Percentiles rank a stretch among this genome's conserved stretches.
phyloP scores from a whole-genome alignment of 208 protist genomes.

The Acanthamoeba lenticulata region DNA sequence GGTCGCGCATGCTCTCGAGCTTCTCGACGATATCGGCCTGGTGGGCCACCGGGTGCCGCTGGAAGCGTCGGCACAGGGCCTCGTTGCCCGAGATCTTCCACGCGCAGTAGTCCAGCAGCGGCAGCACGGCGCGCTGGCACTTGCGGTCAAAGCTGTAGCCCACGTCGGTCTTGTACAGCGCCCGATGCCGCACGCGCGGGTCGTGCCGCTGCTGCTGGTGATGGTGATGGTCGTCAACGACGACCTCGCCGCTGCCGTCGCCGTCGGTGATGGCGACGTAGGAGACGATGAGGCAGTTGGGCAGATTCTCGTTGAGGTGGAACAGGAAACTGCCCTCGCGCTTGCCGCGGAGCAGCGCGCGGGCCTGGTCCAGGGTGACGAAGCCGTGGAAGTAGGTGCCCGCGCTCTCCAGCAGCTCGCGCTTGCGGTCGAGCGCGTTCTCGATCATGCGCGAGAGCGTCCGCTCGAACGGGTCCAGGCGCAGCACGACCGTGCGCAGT shows the following conservation, averaged over 20 bases:
- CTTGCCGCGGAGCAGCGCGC: not conserved
- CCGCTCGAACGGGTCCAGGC: not conserved
- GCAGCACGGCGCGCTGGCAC: not conserved
- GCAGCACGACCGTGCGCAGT: not conserved
- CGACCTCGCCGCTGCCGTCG: not conserved
- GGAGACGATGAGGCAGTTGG: slow-evolving; percentile 22
- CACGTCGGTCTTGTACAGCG: not conserved
- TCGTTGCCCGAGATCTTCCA: slow-evolving; percentile 26
- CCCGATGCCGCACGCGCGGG: not conserved
- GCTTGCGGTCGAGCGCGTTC: not conserved
- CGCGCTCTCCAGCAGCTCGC: not conserved
- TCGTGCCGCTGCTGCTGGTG: too few relatives aligned
- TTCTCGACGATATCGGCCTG: slow-evolving; percentile 14
- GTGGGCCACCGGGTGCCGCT: not conserved
- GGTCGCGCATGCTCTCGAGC: not conserved
- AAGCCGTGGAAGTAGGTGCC: slow-evolving; percentile 31
- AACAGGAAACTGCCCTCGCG: slow-evolving; percentile 31
- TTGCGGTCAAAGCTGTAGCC: slow-evolving; percentile 24
- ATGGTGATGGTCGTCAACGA: not conserved
- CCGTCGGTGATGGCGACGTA: not conserved
- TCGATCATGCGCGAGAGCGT: slow-evolving; percentile 13
- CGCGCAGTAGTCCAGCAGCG: slow-evolving; percentile 35
- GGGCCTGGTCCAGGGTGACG: not conserved
- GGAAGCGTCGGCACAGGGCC: not conserved
- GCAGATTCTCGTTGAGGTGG: slow-evolving; percentile 3